These are phyloP conservation scores for Dicorynia guianensis DNA, from an alignment of 306 rosid species.

Conservation along the genomic window DNA sequence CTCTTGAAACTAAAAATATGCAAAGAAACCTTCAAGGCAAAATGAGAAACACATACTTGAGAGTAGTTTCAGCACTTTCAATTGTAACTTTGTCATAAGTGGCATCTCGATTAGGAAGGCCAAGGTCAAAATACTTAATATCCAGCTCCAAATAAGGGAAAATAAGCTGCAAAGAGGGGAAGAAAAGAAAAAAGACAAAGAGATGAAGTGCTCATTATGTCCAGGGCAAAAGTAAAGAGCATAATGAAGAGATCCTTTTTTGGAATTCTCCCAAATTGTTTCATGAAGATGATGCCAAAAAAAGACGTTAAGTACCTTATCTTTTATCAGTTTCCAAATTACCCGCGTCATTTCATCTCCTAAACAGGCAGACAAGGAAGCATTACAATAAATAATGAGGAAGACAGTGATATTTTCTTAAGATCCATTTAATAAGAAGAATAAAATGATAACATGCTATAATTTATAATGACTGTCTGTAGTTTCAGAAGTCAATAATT, in stretches of 20 bases:
- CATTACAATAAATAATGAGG: conserved; percentile 10
- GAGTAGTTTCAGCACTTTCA: conserved; percentile 69
- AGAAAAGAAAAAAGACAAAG: neutral
- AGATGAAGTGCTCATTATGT: neutral
- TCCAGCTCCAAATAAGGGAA: conserved; percentile 56
- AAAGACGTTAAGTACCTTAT: conserved; percentile 53
- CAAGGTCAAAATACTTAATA: conserved; percentile 64
- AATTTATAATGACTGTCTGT: neutral
- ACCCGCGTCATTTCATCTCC: conserved; percentile 69
- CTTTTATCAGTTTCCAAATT: conserved; percentile 61
- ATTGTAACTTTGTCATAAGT: conserved; percentile 62
- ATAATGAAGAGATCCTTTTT: too few relatives aligned
- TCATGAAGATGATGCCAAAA: neutral
- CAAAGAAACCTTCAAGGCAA: conserved; percentile 16
- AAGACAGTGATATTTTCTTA: neutral
- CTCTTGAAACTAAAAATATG: conserved; percentile 8
- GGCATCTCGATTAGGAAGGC: conserved; percentile 62
- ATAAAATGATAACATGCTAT: neutral
- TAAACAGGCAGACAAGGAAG: conserved; percentile 36
- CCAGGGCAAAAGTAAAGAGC: neutral
- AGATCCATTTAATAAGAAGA: neutral
- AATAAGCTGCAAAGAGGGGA: conserved; percentile 49
- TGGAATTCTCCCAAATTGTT: neutral
- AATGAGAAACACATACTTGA: conserved; percentile 46
- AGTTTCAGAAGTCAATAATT: conserved; percentile 5